Conservation (phyloP, 192 early-diverging fungal species). For the Phlyctochytrium planicorne region DNA sequence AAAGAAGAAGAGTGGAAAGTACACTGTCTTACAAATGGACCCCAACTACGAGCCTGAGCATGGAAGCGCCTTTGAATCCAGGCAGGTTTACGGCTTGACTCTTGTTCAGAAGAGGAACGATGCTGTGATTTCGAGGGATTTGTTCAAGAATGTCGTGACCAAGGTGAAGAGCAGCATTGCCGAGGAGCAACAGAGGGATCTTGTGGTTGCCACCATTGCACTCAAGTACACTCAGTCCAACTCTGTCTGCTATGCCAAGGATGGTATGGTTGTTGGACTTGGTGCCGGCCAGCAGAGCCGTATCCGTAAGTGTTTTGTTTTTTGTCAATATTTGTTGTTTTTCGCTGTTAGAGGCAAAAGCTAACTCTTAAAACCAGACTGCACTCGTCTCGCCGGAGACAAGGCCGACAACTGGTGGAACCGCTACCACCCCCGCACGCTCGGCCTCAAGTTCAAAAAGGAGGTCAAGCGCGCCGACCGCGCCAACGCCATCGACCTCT, state of each 20-base stretch:
- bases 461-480: slow-evolving; percentile 90
- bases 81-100: slow-evolving; percentile 93
- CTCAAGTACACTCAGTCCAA: slow-evolving; percentile 99
- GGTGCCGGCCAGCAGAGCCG: slow-evolving; percentile 99
- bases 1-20: slow-evolving; percentile 98
- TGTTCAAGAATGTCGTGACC: slow-evolving; percentile 88
- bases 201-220: slow-evolving; percentile 96
- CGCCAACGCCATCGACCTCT: slow-evolving; percentile 96
- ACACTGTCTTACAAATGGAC: slow-evolving; percentile 93
- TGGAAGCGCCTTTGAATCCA: slow-evolving; percentile 78
- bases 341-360: too few species aligned
- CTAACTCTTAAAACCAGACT: slow-evolving; percentile 14
- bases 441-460: slow-evolving; percentile 84
- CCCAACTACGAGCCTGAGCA: slow-evolving; percentile 83
- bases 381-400: slow-evolving; percentile 95
- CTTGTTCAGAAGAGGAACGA: slow-evolving; percentile 94
- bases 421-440: slow-evolving; percentile 93
- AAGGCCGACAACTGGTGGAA: slow-evolving; percentile 99
- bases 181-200: slow-evolving; percentile 69
- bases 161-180: slow-evolving; percentile 61
- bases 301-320: slow-evolving; percentile 71
- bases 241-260: slow-evolving; percentile 97
- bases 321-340: slow-evolving; percentile 1
- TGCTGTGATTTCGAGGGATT: slow-evolving; percentile 64
- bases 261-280: slow-evolving; percentile 95